Conservation (phyloP, 2,329 filamentous ascomycete genomes). For the Xylariomycetidae sp. region DNA sequence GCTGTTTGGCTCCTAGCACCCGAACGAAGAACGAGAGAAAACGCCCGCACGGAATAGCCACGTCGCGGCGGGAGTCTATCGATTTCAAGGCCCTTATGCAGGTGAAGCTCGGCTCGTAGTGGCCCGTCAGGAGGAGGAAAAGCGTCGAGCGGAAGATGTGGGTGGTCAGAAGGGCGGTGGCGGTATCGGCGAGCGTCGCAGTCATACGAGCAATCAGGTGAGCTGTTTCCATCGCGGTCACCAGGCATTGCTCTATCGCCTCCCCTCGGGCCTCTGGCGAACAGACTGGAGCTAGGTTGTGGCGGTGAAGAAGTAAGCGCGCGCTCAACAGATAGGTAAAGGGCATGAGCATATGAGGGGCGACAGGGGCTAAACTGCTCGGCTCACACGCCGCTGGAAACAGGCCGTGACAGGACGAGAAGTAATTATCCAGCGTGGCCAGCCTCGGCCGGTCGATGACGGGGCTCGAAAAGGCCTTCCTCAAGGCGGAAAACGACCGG, state of each 20-base stretch:
- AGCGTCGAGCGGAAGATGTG: constrained; percentile 87
- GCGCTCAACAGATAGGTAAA: constrained; percentile 76
- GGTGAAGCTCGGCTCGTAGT: constrained; percentile 66
- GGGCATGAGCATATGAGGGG: constrained; percentile 70
- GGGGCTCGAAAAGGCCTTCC: constrained; percentile 64
- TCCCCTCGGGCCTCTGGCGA: constrained; percentile 59
- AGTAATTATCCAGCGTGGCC: constrained; percentile 76
- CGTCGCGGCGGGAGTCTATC: constrained; percentile 66
- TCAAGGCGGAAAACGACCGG: constrained; percentile 69
- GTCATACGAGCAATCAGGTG: constrained; percentile 65
- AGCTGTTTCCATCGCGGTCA: constrained; percentile 73
- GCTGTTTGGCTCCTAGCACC: constrained; percentile 52
- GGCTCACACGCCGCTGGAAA: constrained; percentile 74
- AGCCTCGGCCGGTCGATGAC: constrained; percentile 64
- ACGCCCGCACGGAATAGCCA: constrained; percentile 74
- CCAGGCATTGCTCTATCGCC: constrained; percentile 73
- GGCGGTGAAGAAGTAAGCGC: constrained; percentile 80
- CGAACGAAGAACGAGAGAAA: constrained; percentile 79
- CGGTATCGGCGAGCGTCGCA: constrained; percentile 57
- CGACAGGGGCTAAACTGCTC: constrained; percentile 60
- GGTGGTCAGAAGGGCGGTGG: constrained; percentile 70
- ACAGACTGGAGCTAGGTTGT: constrained; percentile 75
- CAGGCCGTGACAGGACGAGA: constrained; percentile 66
- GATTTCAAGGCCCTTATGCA: constrained; percentile 68
- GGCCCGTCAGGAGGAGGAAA: constrained; percentile 70